Evolutionary conservation across 305 asterid genomes (phyloP).

Genomic region (Rubia tinctorum): DNA sequence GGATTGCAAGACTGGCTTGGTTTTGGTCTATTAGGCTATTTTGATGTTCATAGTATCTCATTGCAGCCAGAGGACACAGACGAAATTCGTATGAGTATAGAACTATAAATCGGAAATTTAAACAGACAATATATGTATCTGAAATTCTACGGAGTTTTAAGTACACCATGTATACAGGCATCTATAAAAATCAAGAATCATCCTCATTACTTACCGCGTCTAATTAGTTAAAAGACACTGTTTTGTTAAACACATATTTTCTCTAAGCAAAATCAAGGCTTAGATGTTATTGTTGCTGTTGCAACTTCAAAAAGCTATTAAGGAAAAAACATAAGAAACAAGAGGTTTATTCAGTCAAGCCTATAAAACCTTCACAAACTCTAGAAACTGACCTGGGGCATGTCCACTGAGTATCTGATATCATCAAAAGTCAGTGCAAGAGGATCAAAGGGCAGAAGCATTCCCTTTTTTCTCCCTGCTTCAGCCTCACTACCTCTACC

Average conservation of each 20-base stretch:
- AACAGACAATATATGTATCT: neutral
- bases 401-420: conserved; percentile 58
- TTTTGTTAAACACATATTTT: neutral
- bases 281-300: neutral
- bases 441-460: conserved; percentile 75
- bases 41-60: neutral
- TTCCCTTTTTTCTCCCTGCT: conserved; percentile 34
- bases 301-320: neutral
- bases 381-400: conserved; percentile 51
- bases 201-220: neutral
- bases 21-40: neutral
- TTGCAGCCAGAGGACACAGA: neutral
- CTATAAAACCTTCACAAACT: neutral
- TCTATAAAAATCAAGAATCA: neutral
- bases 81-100: neutral
- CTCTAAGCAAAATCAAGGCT: neutral
- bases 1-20: neutral
- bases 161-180: neutral
- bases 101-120: neutral
- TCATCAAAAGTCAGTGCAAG: conserved; percentile 63
- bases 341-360: too few relatives aligned
- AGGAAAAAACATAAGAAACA: neutral
- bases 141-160: neutral
- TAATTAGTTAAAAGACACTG: neutral
- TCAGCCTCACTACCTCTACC: conserved; percentile 4